phyloP scores from a whole-genome alignment of 1,284 basidiomycete species.

The Trametes pubescens region DNA sequence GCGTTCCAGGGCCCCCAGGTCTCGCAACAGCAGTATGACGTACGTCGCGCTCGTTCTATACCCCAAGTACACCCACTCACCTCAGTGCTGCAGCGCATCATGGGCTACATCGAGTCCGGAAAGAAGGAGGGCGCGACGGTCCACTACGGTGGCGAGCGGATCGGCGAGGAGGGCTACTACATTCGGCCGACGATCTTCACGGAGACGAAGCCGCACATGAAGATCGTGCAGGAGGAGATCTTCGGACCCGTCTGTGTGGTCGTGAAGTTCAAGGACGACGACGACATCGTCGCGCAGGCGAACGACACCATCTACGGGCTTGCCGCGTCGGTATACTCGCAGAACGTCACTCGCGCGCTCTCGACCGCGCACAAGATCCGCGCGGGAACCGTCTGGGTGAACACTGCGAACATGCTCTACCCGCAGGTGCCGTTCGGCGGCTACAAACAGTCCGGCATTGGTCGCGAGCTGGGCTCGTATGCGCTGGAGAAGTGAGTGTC shows the following conservation, averaged over 20 bases:
- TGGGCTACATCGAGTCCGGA: conserved; percentile 89
- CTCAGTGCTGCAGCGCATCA: conserved; percentile 64
- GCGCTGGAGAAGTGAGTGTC: conserved; percentile 69
- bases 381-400: conserved; percentile 87
- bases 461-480: conserved; percentile 87
- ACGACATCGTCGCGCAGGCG: conserved; percentile 73
- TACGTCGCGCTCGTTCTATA: conserved; percentile 38
- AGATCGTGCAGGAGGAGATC: conserved; percentile 92
- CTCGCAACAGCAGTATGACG: conserved; percentile 72
- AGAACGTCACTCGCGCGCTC: conserved; percentile 80
- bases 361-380: conserved; percentile 79
- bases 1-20: conserved; percentile 92
- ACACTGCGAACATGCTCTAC: conserved; percentile 77
- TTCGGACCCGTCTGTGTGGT: conserved; percentile 87
- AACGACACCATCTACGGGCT: conserved; percentile 88
- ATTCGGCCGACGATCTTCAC: conserved; percentile 90
- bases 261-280: conserved; percentile 75
- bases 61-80: conserved; percentile 2
- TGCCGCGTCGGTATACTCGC: conserved; percentile 86
- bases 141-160: conserved; percentile 77
- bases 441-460: conserved; percentile 88
- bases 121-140: conserved; percentile 87
- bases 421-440: conserved; percentile 85
- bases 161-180: conserved; percentile 80
- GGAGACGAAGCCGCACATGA: conserved; percentile 79